These are phyloP conservation scores for Roridomyces roridus DNA, from an alignment of 768 basidiomycete species.

Conservation along the genomic window DNA sequence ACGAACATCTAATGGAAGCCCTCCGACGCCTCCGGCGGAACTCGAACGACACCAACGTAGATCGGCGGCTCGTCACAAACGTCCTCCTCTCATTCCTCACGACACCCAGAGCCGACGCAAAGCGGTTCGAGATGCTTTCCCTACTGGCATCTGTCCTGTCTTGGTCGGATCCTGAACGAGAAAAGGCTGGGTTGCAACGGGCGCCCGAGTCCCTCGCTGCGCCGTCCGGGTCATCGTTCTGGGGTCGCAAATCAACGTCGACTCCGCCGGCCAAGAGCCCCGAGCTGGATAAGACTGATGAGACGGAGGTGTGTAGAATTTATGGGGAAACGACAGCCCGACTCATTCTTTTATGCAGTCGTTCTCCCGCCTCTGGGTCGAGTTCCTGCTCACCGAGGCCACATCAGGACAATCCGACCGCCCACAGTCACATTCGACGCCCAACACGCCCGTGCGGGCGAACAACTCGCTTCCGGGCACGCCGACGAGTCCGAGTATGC, in stretches of 20 bases:
- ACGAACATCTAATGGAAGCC: conserved; percentile 97
- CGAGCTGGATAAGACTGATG: conserved; percentile 81
- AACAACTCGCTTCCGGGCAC: conserved; percentile 48
- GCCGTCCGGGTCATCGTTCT: conserved; percentile 43
- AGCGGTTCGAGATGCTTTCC: conserved; percentile 95
- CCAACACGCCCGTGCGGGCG: conserved; percentile 23
- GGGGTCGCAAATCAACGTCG: conserved; percentile 47
- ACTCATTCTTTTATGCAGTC: conserved; percentile 58
- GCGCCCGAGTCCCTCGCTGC: conserved; percentile 32
- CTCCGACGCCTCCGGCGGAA: conserved; percentile 91
- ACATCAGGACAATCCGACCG: conserved; percentile 45
- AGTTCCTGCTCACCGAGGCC: conserved; percentile 95
- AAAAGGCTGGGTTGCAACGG: conserved; percentile 87
- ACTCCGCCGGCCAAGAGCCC: conserved; percentile 47
- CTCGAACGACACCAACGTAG: conserved; percentile 90
- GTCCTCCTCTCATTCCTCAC: conserved; percentile 88
- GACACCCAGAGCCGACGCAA: conserved; percentile 90
- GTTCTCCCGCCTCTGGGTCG: conserved; percentile 97
- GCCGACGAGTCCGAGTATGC: conserved; percentile 35
- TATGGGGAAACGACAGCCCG: no score
- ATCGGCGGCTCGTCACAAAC: conserved; percentile 93
- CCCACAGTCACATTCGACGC: conserved; percentile 31
- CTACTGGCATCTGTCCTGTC: conserved; percentile 89
- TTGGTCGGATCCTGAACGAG: conserved; percentile 91
- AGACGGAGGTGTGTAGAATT: conserved; percentile 78